Conservation (phyloP, 352 stramenopile genomes). For the Elongisporangium anandrum region DNA sequence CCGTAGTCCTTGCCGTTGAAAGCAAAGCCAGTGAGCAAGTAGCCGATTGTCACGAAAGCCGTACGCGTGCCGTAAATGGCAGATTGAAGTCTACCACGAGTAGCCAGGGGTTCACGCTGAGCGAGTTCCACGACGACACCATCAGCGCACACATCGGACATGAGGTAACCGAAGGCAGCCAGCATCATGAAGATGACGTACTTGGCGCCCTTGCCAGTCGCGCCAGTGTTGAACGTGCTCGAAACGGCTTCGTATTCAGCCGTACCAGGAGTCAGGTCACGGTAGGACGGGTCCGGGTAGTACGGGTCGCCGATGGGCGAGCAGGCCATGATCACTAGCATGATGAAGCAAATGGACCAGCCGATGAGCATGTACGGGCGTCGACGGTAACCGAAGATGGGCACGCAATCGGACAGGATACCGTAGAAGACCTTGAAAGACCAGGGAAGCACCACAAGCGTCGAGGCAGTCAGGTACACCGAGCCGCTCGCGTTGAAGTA, state of each 20-base stretch:
- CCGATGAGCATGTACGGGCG: slow-evolving; percentile 54
- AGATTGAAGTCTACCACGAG: slow-evolving; percentile 31
- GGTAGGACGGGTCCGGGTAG: slow-evolving; percentile 24
- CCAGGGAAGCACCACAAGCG: slow-evolving; percentile 39
- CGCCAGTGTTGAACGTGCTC: too few species aligned
- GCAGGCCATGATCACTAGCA: slow-evolving; percentile 39
- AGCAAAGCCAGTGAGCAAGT: slow-evolving; percentile 24
- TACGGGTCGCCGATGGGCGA: slow-evolving; percentile 38
- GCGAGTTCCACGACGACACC: slow-evolving; percentile 39
- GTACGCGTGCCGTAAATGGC: slow-evolving; percentile 32
- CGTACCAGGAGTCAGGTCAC: slow-evolving; percentile 10
- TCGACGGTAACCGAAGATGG: slow-evolving; percentile 41
- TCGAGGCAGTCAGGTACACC: slow-evolving; percentile 27
- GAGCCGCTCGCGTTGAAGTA: slow-evolving; percentile 36
- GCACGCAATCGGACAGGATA: slow-evolving; percentile 50
- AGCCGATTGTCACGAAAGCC: slow-evolving; percentile 28
- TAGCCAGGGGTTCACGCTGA: slow-evolving; percentile 29
- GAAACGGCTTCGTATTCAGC: too few species aligned
- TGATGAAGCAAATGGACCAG: slow-evolving; percentile 32
- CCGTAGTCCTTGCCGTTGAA: slow-evolving; percentile 31
- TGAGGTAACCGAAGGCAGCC: slow-evolving; percentile 57
- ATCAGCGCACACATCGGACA: slow-evolving; percentile 60
- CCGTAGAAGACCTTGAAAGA: slow-evolving; percentile 63
- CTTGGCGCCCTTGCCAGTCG: slow-evolving; percentile 8
- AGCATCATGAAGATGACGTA: slow-evolving; percentile 57